Evolutionary conservation across 2,329 filamentous ascomycete species (phyloP), one percentile per base, ranked within the genome.

Genomic region (Fusarium sp.): DNA sequence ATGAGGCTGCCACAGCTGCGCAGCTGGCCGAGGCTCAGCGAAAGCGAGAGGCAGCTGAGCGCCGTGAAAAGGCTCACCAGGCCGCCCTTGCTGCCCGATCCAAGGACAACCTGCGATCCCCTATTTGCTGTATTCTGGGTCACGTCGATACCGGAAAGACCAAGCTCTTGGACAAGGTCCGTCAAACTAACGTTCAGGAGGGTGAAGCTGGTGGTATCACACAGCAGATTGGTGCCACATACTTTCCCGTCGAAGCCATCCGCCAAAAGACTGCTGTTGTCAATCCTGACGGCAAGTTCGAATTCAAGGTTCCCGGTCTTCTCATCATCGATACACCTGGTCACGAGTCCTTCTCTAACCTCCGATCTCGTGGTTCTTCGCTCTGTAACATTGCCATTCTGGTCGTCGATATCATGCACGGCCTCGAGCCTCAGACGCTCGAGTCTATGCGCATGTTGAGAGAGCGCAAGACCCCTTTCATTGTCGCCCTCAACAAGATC

Each of bases 121-220:
- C 96, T 54, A 99, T 99, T 82, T 98, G 96, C 87, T 98, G 95
- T 91, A 99, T 99, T 88, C 89, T 99, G 70, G 96, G 96, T 76
- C 96, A 99, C 89, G 96, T 99, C 88, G 96, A 99, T 90, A 99
- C 97, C 44, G 96, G 96, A 80, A 99, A 99, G 85, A 99, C 96
- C n/a, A 99, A 98, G 84, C 86, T 99, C 68, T 88, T 99, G 61
- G 96, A 99, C 86, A 99, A 99, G 85, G 93, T 99, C 77, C 92
- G 96, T 77, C 94, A 98, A 81, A 98, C 96, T 60, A 98, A 99
- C 78, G 96, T 99, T 35, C 97, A 99, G 79, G 96, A 98, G 83
- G 96, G 96, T 76, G 96, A 99, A 88, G 97, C 96, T 39, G 97
- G 96, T 86, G 96, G 96, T 90, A 99, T 99, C 77, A 99, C 96